phyloP scores from a whole-genome alignment of 345 rosid species.

The Melaleuca quinquenervia region DNA sequence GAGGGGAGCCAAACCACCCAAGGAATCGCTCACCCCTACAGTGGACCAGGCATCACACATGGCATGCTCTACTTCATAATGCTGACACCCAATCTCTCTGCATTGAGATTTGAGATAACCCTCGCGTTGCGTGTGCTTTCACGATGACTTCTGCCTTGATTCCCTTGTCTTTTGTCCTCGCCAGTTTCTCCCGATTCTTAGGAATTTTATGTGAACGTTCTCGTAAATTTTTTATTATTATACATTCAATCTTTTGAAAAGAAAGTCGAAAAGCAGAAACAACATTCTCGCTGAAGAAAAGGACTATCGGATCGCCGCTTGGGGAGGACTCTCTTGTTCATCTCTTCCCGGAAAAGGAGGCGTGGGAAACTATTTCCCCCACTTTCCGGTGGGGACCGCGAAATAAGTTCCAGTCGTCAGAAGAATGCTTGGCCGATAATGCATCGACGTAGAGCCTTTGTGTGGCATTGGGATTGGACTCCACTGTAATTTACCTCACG shows the following conservation, averaged over 20 bases:
- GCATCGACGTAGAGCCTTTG: background rate
- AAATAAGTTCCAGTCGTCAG: background rate
- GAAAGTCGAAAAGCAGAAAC: background rate
- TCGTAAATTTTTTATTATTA: background rate
- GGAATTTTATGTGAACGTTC: background rate
- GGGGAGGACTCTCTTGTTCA: too few relatives aligned
- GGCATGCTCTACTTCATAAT: too few relatives aligned
- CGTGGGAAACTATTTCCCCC: background rate
- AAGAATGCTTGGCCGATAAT: background rate
- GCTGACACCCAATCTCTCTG: background rate
- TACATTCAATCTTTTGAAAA: too few relatives aligned
- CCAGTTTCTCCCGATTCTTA: background rate
- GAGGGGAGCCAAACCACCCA: too few relatives aligned
- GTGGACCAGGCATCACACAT: too few relatives aligned
- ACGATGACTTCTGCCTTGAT: background rate
- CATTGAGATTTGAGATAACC: background rate
- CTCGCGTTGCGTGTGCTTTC: background rate
- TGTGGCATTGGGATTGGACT: background rate
- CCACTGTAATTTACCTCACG: background rate
- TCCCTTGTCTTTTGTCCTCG: background rate
- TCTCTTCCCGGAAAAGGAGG: background rate
- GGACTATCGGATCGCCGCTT: background rate
- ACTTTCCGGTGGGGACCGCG: background rate
- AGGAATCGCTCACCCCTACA: too few relatives aligned
- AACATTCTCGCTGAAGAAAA: background rate